Evolutionary conservation across 352 stramenopile genomes (phyloP).

Genomic region (Pythium aquatile): DNA sequence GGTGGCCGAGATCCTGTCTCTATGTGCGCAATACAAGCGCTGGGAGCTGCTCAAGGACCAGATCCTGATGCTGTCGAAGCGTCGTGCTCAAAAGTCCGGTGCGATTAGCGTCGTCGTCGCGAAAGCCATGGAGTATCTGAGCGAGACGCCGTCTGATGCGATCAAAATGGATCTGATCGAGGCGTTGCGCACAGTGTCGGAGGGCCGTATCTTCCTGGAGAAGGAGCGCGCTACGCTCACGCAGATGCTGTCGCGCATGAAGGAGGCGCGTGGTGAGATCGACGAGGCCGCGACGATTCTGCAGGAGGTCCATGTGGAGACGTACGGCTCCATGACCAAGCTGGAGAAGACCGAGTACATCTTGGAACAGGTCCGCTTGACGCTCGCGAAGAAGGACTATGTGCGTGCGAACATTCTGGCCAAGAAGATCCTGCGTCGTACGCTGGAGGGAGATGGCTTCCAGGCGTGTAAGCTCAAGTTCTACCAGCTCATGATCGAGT

Average conservation of each 20-base stretch:
- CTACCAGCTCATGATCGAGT: constrained; percentile 95
- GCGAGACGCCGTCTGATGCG: constrained; percentile 75
- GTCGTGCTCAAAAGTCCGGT: constrained; percentile 86
- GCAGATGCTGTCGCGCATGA: constrained; percentile 90
- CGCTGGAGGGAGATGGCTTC: constrained; percentile 93
- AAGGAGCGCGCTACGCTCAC: constrained; percentile 94
- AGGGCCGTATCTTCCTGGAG: constrained; percentile 98
- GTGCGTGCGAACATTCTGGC: constrained; percentile 95
- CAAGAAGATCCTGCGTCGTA: constrained; percentile 96
- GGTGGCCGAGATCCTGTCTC: constrained; percentile 63
- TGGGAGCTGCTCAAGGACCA: constrained; percentile 90
- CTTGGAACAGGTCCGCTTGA: constrained; percentile 97
- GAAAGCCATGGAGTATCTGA: constrained; percentile 79
- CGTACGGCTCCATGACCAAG: constrained; percentile 97
- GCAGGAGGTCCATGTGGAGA: constrained; percentile 98
- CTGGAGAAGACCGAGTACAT: constrained; percentile 99
- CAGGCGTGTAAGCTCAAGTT: constrained; percentile 97
- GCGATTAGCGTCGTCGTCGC: constrained; percentile 86
- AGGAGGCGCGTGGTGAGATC: constrained; percentile 92
- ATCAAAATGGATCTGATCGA: constrained; percentile 93
- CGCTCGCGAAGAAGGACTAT: constrained; percentile 96
- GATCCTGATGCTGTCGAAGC: constrained; percentile 84
- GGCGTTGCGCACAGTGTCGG: constrained; percentile 91
- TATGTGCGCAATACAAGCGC: constrained; percentile 84
- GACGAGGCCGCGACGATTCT: constrained; percentile 92